phyloP scores from a whole-genome alignment of 257 asterid genomes.

The Eucommia ulmoides region DNA sequence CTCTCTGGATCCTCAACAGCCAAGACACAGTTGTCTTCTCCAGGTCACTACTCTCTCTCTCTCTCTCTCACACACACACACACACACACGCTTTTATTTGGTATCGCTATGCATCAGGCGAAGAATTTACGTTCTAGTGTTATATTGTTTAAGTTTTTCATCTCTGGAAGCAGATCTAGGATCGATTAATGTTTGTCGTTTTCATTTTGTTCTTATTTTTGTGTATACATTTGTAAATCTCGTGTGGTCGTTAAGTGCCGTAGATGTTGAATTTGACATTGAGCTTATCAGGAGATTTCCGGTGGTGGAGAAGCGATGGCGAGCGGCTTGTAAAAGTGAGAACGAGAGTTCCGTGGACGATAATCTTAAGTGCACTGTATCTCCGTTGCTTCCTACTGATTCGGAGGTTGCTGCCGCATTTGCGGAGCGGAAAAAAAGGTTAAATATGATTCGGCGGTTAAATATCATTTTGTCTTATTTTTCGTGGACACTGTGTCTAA shows the following conservation, averaged over 20 bases:
- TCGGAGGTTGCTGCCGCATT: constrained; percentile 68
- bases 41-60: constrained; percentile 27
- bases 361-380: constrained; percentile 15
- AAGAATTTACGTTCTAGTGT: background rate
- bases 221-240: background rate
- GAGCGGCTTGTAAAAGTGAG: constrained; percentile 46
- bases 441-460: constrained; percentile 2
- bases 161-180: background rate
- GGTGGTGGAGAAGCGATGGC: constrained; percentile 94
- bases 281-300: constrained; percentile 77
- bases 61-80: background rate
- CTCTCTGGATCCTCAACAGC: constrained; percentile 85
- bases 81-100: background rate
- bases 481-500: background rate
- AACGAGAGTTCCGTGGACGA: constrained; percentile 12
- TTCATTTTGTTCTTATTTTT: background rate
- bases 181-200: background rate
- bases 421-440: constrained; percentile 73
- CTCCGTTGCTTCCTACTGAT: constrained; percentile 41
- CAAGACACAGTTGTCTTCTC: constrained; percentile 72
- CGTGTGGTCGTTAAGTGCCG: background rate
- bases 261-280: background rate
- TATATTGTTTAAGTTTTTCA: no score
- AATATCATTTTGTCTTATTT: background rate
- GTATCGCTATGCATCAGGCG: background rate